A percentile compares a stretch with the other conserved stretches of the same genome.
Evolutionary conservation across 2,329 filamentous ascomycete species (phyloP).

Genomic region (Alternaria sp.): DNA sequence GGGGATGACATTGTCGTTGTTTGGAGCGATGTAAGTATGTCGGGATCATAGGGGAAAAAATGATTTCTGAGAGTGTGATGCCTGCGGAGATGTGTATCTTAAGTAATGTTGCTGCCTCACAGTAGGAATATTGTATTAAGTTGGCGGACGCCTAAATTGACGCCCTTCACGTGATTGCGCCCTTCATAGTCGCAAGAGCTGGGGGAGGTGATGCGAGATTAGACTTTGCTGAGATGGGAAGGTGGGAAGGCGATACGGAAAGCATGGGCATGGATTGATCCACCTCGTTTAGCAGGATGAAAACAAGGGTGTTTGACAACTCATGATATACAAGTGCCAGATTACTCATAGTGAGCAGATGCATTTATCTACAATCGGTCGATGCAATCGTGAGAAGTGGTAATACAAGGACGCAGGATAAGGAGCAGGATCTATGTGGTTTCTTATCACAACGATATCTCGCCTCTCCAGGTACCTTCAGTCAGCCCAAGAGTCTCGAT

Average conservation of each 20-base stretch:
- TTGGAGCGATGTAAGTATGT: accelerated
- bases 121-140: neutral
- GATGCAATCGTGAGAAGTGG: too few species aligned
- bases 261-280: too few species aligned
- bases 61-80: neutral
- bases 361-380: neutral
- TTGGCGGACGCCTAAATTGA: neutral
- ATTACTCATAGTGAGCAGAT: neutral
- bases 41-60: neutral
- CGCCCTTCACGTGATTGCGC: neutral
- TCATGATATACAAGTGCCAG: neutral
- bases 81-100: accelerated
- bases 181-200: neutral
- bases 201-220: neutral
- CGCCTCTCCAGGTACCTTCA: slow-evolving; percentile 86
- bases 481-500: slow-evolving; percentile 83
- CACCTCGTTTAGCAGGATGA: neutral
- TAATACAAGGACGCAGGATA: too few species aligned
- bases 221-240: neutral
- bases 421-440: too few species aligned
- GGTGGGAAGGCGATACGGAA: too few species aligned
- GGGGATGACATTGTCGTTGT: neutral
- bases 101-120: neutral
- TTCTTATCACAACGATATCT: slow-evolving; percentile 84
- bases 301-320: neutral